Base-by-base conservation (phyloP, 495 filamentous ascomycete genomes). In the Cercophora scortea region DNA sequence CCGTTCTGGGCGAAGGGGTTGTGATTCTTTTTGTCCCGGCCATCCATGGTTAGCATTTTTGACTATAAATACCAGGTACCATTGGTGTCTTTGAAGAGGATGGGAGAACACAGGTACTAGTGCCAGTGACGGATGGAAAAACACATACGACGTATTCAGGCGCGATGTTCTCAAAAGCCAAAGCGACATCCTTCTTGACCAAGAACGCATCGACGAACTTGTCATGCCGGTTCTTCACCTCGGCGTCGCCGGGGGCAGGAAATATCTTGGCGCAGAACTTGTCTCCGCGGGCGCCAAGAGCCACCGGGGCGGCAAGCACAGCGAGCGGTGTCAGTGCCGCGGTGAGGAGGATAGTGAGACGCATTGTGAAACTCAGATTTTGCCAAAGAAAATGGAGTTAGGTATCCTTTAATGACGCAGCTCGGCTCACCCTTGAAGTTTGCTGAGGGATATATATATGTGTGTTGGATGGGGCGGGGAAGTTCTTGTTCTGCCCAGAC, bases 201-300 rank as follows among this genome's bases (percentile, higher is more conserved):
- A 51, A 19, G 42, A 51, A 51, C 0, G 49, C 49, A 13, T 51
- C 49, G 19, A 51, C 49, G 25, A 51, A 51, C 49, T 51, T 51
- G 25, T 51, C 49, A 15, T 51, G 49, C 8, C 32, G 19, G 13
- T 40, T 40, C 32, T 51, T 51, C 13, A 51, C 33, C 17, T 44
- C 41, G 12, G 32, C 49, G 15, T 51, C 49, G 0, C 25, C 10
- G 0, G 40, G 49, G 7, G 49, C 49, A 6, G 49, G 49, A 4
- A 11, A 16, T 6, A 15, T 8, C 12, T 38, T 33, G 15, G 43
- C 33, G 49, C 49, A 51, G 49, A 51, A 51, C 18, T 51, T 51
- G 25, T n/a, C 18, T 15, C 42, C 36, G 1, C 25, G 41, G 12
- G 42, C 8, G 40, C 12, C 32, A 10, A 51, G 42, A 13, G 11